A percentile compares a stretch with the other conserved stretches of the same genome.
phyloP scores from a whole-genome alignment of 2,329 filamentous ascomycete species.

The Triangularia verruculosa region DNA sequence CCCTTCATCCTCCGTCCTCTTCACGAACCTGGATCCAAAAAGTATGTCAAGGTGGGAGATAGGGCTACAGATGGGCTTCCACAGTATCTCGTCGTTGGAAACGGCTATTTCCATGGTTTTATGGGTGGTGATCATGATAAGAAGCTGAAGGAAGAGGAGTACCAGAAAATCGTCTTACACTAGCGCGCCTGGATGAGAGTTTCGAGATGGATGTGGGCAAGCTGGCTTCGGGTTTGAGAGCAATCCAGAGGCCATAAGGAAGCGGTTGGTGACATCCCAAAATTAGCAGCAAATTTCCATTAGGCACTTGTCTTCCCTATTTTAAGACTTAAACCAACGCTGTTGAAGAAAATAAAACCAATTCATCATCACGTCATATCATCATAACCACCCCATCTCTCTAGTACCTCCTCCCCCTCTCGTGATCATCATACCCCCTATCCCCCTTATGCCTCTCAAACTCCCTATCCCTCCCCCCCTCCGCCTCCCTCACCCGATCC shows the following conservation, averaged over 20 bases:
- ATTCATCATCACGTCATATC: neutral
- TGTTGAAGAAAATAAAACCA: neutral
- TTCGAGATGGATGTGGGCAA: too few species aligned
- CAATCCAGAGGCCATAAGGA: too few species aligned
- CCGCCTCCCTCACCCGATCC: constrained; percentile 7
- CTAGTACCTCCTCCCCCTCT: constrained; percentile 5
- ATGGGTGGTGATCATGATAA: neutral
- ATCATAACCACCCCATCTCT: neutral
- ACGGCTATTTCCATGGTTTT: neutral
- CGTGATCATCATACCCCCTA: neutral
- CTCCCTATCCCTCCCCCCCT: constrained; percentile 20
- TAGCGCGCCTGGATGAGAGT: too few species aligned
- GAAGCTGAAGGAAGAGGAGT: neutral
- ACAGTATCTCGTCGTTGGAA: neutral
- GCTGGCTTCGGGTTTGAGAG: too few species aligned
- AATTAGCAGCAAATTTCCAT: too few species aligned
- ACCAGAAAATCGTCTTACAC: too few species aligned
- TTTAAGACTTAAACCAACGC: neutral
- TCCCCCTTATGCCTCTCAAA: constrained; percentile 4
- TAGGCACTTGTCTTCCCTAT: neutral
- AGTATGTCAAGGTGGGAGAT: neutral
- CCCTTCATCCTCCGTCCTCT: neutral
- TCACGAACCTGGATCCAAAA: neutral
- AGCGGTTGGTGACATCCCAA: too few species aligned
- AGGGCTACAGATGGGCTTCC: neutral